Evolutionary conservation across 768 basidiomycete species (phyloP).

Genomic region (Naematelia encephala): DNA sequence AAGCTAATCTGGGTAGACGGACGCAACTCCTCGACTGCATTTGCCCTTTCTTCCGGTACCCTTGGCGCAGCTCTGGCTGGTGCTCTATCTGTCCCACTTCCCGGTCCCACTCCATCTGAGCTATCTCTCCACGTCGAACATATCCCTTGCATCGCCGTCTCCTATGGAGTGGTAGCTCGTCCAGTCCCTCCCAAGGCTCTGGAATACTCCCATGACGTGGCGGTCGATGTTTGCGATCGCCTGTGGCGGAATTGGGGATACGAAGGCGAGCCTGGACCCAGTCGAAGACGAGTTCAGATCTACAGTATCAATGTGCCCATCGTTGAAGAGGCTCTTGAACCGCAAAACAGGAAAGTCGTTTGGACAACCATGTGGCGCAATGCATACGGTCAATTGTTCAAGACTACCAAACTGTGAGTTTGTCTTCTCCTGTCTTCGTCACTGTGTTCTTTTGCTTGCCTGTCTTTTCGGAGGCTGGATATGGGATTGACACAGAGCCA

Average conservation of each 20-base stretch:
- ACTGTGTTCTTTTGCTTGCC: background rate
- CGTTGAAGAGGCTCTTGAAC: conserved; percentile 62
- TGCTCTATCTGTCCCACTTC: conserved; percentile 51
- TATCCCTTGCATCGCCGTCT: conserved; percentile 74
- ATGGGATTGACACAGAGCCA: background rate
- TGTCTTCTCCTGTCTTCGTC: conserved; percentile 3
- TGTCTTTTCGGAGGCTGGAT: background rate
- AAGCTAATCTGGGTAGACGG: conserved; percentile 35
- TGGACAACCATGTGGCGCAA: conserved; percentile 87
- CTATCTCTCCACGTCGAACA: conserved; percentile 35
- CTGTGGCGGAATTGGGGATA: conserved; percentile 83
- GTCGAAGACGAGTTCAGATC: conserved; percentile 57
- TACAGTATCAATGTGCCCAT: conserved; percentile 74
- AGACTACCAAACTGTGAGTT: conserved; percentile 52
- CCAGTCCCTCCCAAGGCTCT: conserved; percentile 63
- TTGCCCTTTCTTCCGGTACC: conserved; percentile 85
- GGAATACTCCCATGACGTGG: conserved; percentile 70
- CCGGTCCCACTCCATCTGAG: conserved; percentile 22
- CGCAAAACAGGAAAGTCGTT: conserved; percentile 63
- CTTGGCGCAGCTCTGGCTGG: conserved; percentile 85
- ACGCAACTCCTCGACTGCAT: conserved; percentile 64
- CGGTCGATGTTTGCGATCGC: conserved; percentile 64
- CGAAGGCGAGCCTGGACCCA: conserved; percentile 53
- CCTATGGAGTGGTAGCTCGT: conserved; percentile 74
- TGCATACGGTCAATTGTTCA: conserved; percentile 77